Base-by-base conservation (phyloP, 2,329 filamentous ascomycete species). In the Onygenales sp. region DNA sequence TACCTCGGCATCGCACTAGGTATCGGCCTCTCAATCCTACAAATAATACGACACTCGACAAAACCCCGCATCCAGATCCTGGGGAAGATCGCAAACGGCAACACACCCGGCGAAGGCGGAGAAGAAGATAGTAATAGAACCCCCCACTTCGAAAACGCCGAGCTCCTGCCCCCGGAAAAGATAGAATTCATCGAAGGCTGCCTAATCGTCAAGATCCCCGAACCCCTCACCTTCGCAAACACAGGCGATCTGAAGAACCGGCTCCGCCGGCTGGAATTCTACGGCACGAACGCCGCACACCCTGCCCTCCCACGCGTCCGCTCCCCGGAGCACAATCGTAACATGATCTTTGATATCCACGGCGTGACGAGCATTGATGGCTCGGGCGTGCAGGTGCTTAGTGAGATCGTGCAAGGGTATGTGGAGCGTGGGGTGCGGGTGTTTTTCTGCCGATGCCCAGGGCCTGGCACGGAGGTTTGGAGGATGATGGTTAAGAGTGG, bases 341-440 rank as follows among this genome's bases (percentile, higher is more conserved):
- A 95, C 65, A 78, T 98, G 68, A 90, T 98, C 57, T 97, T 98
- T 64, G 93, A 98, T 66, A 90, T 97, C 7, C 92, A 97, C 61
- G 93, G 93, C n/a, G 93, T 98, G 2, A 95, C 91, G 0, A 87
- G 86, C 32, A 84, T 98, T 62, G 93, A 98, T 66, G 93, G 90
- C 5, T 95, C 90, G 0, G 93, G 92, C 1, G 87, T 89, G 0
- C 93, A 97, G 71, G 92, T 97, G 0, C 76, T 98, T 2, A 80
- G 82, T 46, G 93, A 97, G 70, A 97, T 97, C 60, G 89, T 98
- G 13, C 76, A 83, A 47, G 79, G 76, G 33, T 97, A 97, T 67
- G 76, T 84, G n/a, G 79, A 86, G 36, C 77, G 85, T 4, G 87
- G 86, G 0, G 89, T 92, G 1, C 63, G 72, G 6, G 72, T 77